phyloP scores from a whole-genome alignment of 2,329 filamentous ascomycete genomes.

The Talaromyces sp. region DNA sequence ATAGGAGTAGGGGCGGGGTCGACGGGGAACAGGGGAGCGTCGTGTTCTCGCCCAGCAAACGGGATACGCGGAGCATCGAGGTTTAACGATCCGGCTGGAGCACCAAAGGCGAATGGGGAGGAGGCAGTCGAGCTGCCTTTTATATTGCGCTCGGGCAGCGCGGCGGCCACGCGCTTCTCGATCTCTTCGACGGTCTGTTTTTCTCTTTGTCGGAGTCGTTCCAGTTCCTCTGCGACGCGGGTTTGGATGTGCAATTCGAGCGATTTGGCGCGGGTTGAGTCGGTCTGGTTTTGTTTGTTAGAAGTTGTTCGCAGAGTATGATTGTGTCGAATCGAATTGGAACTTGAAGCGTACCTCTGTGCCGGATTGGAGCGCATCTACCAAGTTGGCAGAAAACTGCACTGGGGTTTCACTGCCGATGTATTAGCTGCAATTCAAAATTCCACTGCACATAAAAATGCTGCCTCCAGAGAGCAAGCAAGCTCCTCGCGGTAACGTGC shows the following conservation, averaged over 20 bases:
- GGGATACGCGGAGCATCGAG: constrained; percentile 39
- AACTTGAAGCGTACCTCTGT: constrained; percentile 60
- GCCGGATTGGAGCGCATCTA: constrained; percentile 77
- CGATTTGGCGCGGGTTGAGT: constrained; percentile 75
- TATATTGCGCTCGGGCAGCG: constrained; percentile 27
- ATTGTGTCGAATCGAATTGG: background rate
- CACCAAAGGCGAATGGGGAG: constrained; percentile 21
- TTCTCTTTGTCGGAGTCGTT: constrained; percentile 68
- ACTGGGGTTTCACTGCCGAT: constrained; percentile 53
- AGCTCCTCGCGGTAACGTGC: background rate
- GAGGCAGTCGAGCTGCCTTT: constrained; percentile 18
- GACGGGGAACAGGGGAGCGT: constrained; percentile 7
- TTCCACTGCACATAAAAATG: background rate
- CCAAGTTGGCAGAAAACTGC: constrained; percentile 72
- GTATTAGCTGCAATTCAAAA: background rate
- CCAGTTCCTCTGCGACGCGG: constrained; percentile 80
- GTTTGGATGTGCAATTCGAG: constrained; percentile 83
- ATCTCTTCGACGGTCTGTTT: constrained; percentile 63
- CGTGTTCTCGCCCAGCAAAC: constrained; percentile 35
- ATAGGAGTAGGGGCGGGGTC: constrained; percentile 15
- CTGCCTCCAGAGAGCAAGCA: background rate
- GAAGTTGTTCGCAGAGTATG: background rate
- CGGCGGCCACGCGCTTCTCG: constrained; percentile 53
- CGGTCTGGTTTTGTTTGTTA: constrained; percentile 58
- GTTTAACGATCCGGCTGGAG: constrained; percentile 25